Base-by-base conservation (phyloP, 495 filamentous ascomycete species). In the Tuber magnatum region DNA sequence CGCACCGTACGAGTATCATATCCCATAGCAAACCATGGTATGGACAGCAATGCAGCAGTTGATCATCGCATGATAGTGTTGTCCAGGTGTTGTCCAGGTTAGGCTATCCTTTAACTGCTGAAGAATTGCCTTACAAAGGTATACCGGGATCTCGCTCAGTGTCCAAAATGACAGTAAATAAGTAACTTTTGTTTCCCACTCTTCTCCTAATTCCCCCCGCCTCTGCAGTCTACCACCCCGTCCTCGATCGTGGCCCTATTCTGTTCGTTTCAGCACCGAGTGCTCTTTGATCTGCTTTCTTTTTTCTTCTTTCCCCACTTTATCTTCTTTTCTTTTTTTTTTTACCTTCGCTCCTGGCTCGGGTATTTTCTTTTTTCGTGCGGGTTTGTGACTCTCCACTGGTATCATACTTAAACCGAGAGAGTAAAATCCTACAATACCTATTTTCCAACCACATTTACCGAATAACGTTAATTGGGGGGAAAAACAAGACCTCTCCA, bases 151-250 rank as follows among this genome's bases (percentile, higher is more conserved):
- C 20, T n/a, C n/a, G 48, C 22, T n/a, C 10, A 51, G 48, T 61
- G n/a, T 12, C n/a, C n/a, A 32, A 16, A 61, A 14, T 32, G 51
- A 32, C 51, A 1, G n/a, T 32, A n/a, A 61, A 61, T 61, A 61
- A 61, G n/a, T 61, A 28, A 56, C 51, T 61, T 48, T 61, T 61
- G 51, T 28, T 61, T 32, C 51, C 51, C 51, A 61, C n/a, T 61
- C 51, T 61, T 61, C 28, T 32, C 16, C 51, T 61, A 28, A 28
- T 61, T 32, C n/a, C 24, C 51, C 24, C n/a, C 16, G 1, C 51
- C 10, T 61, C 28, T 2, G 24, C 2, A 12, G 12, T 32, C 51
- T n/a, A n/a, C 51, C 51, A 24, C 10, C 16, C n/a, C 22, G 9
- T 24, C 51, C n/a, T 16, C n/a, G 16, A 22, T 14, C 9, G n/a